phyloP scores from a whole-genome alignment of 164 flowering plant species.

The Magnolia kwangsiensis region DNA sequence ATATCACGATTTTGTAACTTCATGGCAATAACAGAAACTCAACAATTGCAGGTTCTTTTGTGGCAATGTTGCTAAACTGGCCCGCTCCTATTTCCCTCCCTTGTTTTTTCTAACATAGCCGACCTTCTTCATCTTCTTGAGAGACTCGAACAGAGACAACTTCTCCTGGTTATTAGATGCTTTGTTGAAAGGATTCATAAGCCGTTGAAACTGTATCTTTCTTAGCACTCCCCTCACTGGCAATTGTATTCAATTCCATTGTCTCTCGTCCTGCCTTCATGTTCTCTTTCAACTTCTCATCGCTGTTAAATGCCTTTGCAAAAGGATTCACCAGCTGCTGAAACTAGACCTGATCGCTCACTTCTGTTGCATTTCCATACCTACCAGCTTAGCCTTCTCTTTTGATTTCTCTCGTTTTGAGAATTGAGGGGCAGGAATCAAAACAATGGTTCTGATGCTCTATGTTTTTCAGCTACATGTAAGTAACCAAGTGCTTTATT shows the following conservation, averaged over 20 bases:
- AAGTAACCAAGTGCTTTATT: slow-evolving; percentile 16
- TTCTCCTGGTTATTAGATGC: slow-evolving; percentile 41
- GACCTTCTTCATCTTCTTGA: slow-evolving; percentile 44
- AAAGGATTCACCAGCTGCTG: slow-evolving; percentile 39
- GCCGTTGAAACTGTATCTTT: slow-evolving; percentile 24
- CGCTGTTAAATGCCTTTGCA: slow-evolving; percentile 36
- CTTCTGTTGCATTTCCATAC: neutral
- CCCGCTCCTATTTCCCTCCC: neutral
- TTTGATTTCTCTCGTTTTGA: slow-evolving; percentile 31
- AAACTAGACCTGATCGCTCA: slow-evolving; percentile 5
- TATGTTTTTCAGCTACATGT: slow-evolving; percentile 22
- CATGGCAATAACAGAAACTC: no score
- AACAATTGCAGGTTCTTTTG: no score
- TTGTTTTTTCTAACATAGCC: slow-evolving; percentile 5
- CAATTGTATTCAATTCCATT: slow-evolving; percentile 10
- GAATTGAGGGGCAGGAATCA: slow-evolving; percentile 35
- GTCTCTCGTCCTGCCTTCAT: no score
- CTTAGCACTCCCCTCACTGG: slow-evolving; percentile 2
- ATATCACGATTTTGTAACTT: no score
- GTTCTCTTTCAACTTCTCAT: slow-evolving; percentile 19
- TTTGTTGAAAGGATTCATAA: slow-evolving; percentile 64
- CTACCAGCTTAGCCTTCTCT: slow-evolving; percentile 21
- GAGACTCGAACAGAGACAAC: slow-evolving; percentile 48
- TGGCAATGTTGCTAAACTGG: no score
- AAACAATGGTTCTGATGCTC: slow-evolving; percentile 23